Evolutionary conservation across 2,329 filamentous ascomycete species (phyloP), one percentile per base, ranked within the genome.

Genomic region (Lachnellula suecica): DNA sequence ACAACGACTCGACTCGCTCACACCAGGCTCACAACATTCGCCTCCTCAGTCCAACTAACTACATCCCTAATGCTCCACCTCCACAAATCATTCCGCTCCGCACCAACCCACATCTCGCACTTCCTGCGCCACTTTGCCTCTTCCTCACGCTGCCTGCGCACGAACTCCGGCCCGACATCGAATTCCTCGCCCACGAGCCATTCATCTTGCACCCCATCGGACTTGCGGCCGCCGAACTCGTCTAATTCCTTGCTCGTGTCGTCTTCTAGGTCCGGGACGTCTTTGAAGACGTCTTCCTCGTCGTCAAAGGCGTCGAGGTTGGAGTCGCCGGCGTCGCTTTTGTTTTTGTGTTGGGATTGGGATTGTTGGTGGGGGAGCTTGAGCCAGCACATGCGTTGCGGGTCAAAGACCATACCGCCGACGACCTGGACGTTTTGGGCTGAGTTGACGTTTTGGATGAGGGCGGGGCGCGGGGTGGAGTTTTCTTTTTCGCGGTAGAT

Each of bases 361-460:
- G 53, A 42, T 37, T 51, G 48, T 56, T 78, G 68, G 75, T 70
- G 43, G 79, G n/a, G 76, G 56, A 94, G 77, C 70, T 96, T 97
- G 51, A 97, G 79, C 94, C 94, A 99, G 69, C 91, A 95, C 93
- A 99, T 97, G 63, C 90, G 90, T 57, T 91, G 87, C 3, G 94
- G 94, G 67, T 99, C 94, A 68, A 97, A 99, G 9, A 97, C 88
- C 94, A 99, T 99, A 61, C 91, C 91, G n/a, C 91, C 89, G 52
- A 97, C 91, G 31, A 97, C 88, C 71, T 97, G 92, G 13, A 96
- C 88, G 56, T 91, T 92, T 65, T 93, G 89, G 56, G 87, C 85
- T 4, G 85, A 81, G 49, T 88, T 89, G 59, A 97, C 89, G 60
- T 96, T 94, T 44, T 91, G 91, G 64, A 99, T 99, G 17, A 99